Base-by-base conservation (phyloP, 768 basidiomycete species). In the Agaricus sinodeliciosus region DNA sequence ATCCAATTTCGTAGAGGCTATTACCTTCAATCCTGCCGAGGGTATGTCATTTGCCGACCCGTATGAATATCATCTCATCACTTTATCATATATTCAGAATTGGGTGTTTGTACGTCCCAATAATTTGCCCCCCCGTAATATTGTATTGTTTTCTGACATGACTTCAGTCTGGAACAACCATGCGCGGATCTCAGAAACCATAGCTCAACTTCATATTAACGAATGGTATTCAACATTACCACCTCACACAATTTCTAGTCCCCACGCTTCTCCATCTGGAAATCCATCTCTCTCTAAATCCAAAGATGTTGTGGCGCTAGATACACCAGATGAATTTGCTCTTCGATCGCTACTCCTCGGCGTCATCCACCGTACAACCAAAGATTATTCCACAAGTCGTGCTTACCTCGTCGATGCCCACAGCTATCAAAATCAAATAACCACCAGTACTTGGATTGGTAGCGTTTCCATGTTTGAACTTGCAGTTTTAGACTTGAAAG, bases 161-260 rank as follows among this genome's bases (percentile, higher is more conserved):
- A 19, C 27, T 4, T 12, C 51, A 88, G 87, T 90, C 67, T 90
- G 89, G 88, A 91, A 90, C 60, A 83, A 76, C 0, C 84, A 89
- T 61, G 64, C 77, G n/a, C 79, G 85, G 3, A 76, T 87, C 41
- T 69, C 73, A 6, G 67, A 71, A 15, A 65, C 65, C 2, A 73
- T 80, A 11, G 85, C 86, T 0, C 62, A 75, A 55, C 75, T 73
- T 0, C 85, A 88, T 55, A 80, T 90, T 49, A 58, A 67, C n/a
- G 76, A 79, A 27, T 54, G 45, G 73, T 84, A 55, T 59, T 71
- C 12, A 57, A 68, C 1, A 64, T 87, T 19, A 72, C 78, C 0
- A 85, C 85, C 11, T 12, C 56, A n/a, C 27, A 57, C 25, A 40
- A 45, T 41, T 19, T 49, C 46, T 9, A 49, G 34, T 41, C 47